Evolutionary conservation across 768 basidiomycete species (phyloP), one percentile per base, ranked within the genome.

Genomic region (Leccinum ochraceum): DNA sequence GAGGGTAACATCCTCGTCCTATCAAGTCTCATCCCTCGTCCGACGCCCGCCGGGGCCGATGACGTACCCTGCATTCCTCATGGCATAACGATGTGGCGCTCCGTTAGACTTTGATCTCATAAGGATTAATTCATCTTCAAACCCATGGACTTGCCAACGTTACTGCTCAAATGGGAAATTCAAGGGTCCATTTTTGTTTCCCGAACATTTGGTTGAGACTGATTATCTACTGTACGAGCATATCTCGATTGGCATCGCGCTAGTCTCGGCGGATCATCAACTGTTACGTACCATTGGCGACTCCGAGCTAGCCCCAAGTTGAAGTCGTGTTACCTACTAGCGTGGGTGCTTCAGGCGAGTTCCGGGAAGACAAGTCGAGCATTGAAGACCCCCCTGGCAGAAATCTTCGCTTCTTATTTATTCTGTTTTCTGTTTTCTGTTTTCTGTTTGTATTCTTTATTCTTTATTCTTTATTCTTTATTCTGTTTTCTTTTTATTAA

Each of bases 1-100:
- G 26, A n/a, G 59, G 67, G 57, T 59, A 62, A 63, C 60, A 60
- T 63, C 67, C 67, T 66, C 58, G 57, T 57, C 57, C 57, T 53
- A 57, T 36, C 50, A 37, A 50, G 34, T 26, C 52, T 48, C 7
- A 30, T 30, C 7, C 6, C 37, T 39, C 3, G 22, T 39, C 46
- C 24, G 17, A 20, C 34, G 13, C 42, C 14, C 6, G 16, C 30
- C 30, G 30, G 30, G 30, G 30, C 30, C 30, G 9, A 30, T 30
- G 30, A 46, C 44, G 44, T 44, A 13, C 52, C 11, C 28, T 51
- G 30, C 56, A 42, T 34, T 20, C 28, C 20, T 20, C 16, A 20
- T 46, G 56, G 56, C 53, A 44, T 58, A 22, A 13, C 11, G 11
- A 37, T 54, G 16, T 57, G 57, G 54, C 42, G 49, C 49, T 48